Conservation (phyloP, 106 monocot species). For the Posidonia australis region DNA sequence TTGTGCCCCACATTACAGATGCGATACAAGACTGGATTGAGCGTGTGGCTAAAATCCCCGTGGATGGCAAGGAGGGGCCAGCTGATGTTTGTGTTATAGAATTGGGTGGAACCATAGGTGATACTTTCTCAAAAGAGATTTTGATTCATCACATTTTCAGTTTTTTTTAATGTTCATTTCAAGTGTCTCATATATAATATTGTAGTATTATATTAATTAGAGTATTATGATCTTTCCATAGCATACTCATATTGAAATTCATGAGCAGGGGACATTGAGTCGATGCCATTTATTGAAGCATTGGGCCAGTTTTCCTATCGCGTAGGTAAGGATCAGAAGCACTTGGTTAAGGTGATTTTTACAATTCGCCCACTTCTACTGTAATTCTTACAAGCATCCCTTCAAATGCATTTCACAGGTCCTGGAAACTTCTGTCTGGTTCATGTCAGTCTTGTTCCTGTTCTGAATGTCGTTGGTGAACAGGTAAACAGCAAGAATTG, state of each 20-base stretch:
- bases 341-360: neutral
- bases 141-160: too few species aligned
- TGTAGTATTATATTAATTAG: neutral
- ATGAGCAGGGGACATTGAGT: conserved; percentile 80
- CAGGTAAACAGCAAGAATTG: conserved; percentile 36
- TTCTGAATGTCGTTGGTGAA: conserved; percentile 92
- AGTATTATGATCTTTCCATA: neutral
- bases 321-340: conserved; percentile 45
- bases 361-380: neutral
- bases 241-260: conserved; percentile 23
- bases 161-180: too few species aligned
- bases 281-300: conserved; percentile 85
- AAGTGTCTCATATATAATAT: too few species aligned
- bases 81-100: conserved; percentile 94
- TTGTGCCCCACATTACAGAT: conserved; percentile 87
- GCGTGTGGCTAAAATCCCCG: conserved; percentile 59
- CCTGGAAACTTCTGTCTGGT: conserved; percentile 85
- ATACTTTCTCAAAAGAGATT: conserved; percentile 9
- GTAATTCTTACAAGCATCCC: neutral
- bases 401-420: conserved; percentile 28
- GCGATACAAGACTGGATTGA: conserved; percentile 96
- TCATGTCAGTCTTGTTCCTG: conserved; percentile 96
- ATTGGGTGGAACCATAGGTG: conserved; percentile 94
- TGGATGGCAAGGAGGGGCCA: conserved; percentile 80
- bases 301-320: conserved; percentile 81